phyloP scores from a whole-genome alignment of 108 stramenopile species.

The Cyclotella kingstonii region DNA sequence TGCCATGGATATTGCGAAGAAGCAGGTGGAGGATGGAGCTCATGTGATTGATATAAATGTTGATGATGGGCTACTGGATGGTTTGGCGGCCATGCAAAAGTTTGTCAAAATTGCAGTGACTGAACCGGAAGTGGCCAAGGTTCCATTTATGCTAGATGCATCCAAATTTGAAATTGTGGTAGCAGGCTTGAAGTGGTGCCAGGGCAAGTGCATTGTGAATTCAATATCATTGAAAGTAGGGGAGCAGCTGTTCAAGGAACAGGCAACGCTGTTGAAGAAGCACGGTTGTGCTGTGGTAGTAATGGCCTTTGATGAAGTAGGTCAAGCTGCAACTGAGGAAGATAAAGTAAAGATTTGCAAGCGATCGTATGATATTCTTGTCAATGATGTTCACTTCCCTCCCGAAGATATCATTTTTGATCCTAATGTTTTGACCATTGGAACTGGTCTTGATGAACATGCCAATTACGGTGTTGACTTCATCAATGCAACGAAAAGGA shows the following conservation, averaged over 20 bases:
- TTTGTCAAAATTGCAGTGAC: conserved; percentile 99
- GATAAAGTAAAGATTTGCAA: conserved; percentile 99
- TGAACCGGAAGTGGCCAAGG: conserved; percentile 95
- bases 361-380: conserved; percentile 98
- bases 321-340: conserved; percentile 94
- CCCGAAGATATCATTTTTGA: conserved; percentile 99
- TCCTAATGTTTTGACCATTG: conserved; percentile 98
- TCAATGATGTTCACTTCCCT: conserved; percentile 93
- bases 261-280: conserved; percentile 92
- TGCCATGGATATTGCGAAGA: conserved; percentile 98
- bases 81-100: conserved; percentile 97
- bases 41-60: conserved; percentile 99
- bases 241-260: conserved; percentile 95
- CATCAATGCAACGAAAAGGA: conserved; percentile 89
- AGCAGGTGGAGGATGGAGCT: conserved; percentile 98
- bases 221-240: conserved; percentile 98
- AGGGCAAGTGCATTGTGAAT: conserved; percentile 97
- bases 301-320: conserved; percentile 99
- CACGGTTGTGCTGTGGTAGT: conserved; percentile 98
- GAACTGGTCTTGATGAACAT: conserved; percentile 98
- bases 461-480: conserved; percentile 98
- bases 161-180: conserved; percentile 98
- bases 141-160: conserved; percentile 98
- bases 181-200: conserved; percentile 95
- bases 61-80: conserved; percentile 98